phyloP scores from a whole-genome alignment of 768 basidiomycete species.

The Amyloporia xantha region DNA sequence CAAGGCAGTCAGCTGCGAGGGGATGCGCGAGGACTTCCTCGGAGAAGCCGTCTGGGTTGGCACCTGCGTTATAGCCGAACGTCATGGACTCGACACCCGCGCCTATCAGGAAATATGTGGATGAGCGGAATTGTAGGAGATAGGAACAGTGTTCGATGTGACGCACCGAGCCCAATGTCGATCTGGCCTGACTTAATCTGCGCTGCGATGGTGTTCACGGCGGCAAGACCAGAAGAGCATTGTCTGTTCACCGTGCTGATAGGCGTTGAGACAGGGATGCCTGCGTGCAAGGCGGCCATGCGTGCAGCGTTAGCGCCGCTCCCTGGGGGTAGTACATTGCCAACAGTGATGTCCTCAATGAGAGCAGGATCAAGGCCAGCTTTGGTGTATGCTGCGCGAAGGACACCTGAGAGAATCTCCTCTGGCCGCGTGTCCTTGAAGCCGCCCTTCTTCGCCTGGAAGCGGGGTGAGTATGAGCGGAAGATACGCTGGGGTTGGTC shows the following conservation, averaged over 20 bases:
- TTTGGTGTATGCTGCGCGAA: conserved; percentile 65
- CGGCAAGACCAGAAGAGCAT: conserved; percentile 83
- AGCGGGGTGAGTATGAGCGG: not conserved
- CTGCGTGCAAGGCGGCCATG: conserved; percentile 82
- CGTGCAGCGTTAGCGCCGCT: conserved; percentile 79
- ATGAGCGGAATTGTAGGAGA: not conserved
- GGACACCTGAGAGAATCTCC: conserved; percentile 69
- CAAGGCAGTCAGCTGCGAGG: conserved; percentile 73
- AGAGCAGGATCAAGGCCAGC: conserved; percentile 70
- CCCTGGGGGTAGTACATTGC: conserved; percentile 83
- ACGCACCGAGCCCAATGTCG: conserved; percentile 80
- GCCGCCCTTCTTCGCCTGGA: conserved; percentile 74
- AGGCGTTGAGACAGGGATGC: conserved; percentile 70
- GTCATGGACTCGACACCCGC: conserved; percentile 93
- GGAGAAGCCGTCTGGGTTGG: conserved; percentile 52
- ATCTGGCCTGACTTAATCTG: conserved; percentile 76
- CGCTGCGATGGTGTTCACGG: conserved; percentile 77
- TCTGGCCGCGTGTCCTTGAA: conserved; percentile 90
- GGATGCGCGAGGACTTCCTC: conserved; percentile 57
- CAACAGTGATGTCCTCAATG: conserved; percentile 80
- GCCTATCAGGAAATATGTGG: conserved; percentile 31
- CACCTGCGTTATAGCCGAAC: conserved; percentile 56
- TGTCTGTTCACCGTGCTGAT: conserved; percentile 86
- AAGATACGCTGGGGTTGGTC: not conserved
- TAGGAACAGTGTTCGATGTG: too few species aligned